Base-by-base conservation (phyloP, 768 basidiomycete genomes). In the Macrolepiota albuminosa region DNA sequence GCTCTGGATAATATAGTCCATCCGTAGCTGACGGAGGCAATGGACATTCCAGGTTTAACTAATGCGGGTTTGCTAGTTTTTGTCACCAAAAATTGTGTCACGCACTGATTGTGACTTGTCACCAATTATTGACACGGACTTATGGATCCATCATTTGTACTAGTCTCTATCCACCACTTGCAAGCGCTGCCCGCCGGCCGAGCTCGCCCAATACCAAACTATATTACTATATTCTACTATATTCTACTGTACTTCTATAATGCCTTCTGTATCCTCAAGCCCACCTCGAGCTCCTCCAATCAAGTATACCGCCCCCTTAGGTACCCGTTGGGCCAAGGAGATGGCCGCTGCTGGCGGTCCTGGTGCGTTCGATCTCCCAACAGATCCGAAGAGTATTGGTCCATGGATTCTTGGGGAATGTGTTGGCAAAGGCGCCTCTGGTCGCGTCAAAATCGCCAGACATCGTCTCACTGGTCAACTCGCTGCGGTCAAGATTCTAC, bases 401-500 rank as follows among this genome's bases (percentile, higher is more conserved):
- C 93, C 93, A 2, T 97, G 95, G 95, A 81, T 93, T 64, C 84
- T 97, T 8, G 95, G 95, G 58, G 91, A 93, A 72, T 95, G 93
- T 64, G 87, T 97, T 57, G 95, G 95, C 6, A 95, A 95, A 75
- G 95, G 95, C 54, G 91, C 92, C 36, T 92, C 90, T 66, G 95
- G 95, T 69, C 91, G 93, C 57, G 95, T 98, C 70, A 93, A 94
- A 74, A 90, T 98, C 64, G 96, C 93, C 24, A 87, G 85, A 64
- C 95, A 98, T 71, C 81, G 83, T 24, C 79, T 81, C 40, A 95
- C 95, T 8, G 90, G 91, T 13, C 88, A 95, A 70, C 89, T 95
- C 70, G 95, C 96, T 54, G 96, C 96, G 7, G 86, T 97, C 72
- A 98, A 98, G 77, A 97, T 98, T 60, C 85, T 98, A 31, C 93